Conservation (phyloP, 805 yeast species). For the Scheffersomyces stipitis region DNA sequence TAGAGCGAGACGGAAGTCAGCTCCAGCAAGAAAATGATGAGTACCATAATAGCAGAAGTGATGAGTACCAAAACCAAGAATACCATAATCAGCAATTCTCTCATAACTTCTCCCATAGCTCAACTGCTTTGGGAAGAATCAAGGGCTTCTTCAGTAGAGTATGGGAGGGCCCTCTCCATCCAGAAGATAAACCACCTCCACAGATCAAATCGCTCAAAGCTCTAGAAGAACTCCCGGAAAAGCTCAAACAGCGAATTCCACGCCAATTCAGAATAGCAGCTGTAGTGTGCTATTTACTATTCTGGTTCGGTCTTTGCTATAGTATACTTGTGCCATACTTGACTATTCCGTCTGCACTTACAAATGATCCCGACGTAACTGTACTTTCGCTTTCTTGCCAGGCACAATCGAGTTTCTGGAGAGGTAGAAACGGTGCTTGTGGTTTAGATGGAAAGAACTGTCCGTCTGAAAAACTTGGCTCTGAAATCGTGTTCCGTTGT, state of each 20-base stretch:
- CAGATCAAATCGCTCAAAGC: conserved; percentile 12
- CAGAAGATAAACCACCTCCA: conserved; percentile 10
- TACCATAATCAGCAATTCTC: too few species aligned
- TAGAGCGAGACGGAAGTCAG: too few species aligned
- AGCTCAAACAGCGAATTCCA: conserved; percentile 29
- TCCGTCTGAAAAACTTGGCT: conserved; percentile 36
- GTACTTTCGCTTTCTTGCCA: conserved; percentile 52
- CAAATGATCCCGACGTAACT: conserved; percentile 16
- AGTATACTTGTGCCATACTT: conserved; percentile 46
- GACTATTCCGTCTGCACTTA: conserved; percentile 36
- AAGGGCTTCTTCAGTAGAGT: conserved; percentile 29
- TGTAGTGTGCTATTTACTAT: conserved; percentile 37
- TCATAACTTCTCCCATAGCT: too few species aligned
- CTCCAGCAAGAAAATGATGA: too few species aligned
- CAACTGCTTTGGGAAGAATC: too few species aligned
- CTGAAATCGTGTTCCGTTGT: conserved; percentile 63
- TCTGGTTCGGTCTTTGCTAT: conserved; percentile 47
- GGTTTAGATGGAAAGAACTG: conserved; percentile 71
- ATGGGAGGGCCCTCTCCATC: conserved; percentile 56
- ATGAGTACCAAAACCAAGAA: too few species aligned
- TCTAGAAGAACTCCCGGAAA: conserved; percentile 46
- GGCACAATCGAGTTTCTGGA: conserved; percentile 56
- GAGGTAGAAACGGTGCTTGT: conserved; percentile 72
- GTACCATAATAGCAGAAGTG: too few species aligned
- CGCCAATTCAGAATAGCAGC: conserved; percentile 23